Evolutionary conservation across 2,329 filamentous ascomycete genomes (phyloP).

Genomic region (Acephala macrosclerotiorum): DNA sequence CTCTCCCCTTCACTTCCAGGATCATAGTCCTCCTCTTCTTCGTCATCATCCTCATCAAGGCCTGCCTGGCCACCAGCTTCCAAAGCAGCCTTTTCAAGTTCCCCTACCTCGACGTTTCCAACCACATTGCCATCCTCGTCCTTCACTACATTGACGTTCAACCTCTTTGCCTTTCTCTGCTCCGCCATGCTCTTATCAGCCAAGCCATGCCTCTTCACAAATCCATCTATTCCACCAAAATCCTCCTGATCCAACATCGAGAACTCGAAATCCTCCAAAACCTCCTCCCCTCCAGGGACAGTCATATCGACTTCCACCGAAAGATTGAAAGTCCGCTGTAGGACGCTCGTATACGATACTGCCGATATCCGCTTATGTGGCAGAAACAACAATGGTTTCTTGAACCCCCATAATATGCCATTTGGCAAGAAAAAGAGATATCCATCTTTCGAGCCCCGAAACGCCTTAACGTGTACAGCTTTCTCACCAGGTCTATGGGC

Average conservation of each 20-base stretch:
- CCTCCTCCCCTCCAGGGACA: slow-evolving; percentile 49
- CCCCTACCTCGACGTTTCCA: slow-evolving; percentile 48
- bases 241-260: slow-evolving; percentile 75
- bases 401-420: slow-evolving; percentile 74
- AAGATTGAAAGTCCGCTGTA: slow-evolving; percentile 74
- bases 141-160: slow-evolving; percentile 60
- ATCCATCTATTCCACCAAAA: slow-evolving; percentile 69
- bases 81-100: slow-evolving; percentile 41
- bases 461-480: slow-evolving; percentile 71
- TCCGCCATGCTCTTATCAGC: slow-evolving; percentile 75
- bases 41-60: slow-evolving; percentile 70
- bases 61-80: slow-evolving; percentile 62
- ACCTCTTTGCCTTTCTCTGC: slow-evolving; percentile 67
- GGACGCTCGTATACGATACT: slow-evolving; percentile 71
- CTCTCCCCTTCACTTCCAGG: slow-evolving; percentile 40
- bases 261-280: slow-evolving; percentile 68
- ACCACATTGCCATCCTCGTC: slow-evolving; percentile 50
- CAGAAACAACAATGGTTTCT: slow-evolving; percentile 72
- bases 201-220: slow-evolving; percentile 65
- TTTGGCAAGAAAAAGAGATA: slow-evolving; percentile 72
- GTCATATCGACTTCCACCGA: slow-evolving; percentile 63
- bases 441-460: slow-evolving; percentile 73
- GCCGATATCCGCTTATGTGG: slow-evolving; percentile 66
- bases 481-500: slow-evolving; percentile 65
- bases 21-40: slow-evolving; percentile 55